Evolutionary conservation across 169 alveolate genomes (phyloP).

Genomic region (Cryptosporidium felis): DNA sequence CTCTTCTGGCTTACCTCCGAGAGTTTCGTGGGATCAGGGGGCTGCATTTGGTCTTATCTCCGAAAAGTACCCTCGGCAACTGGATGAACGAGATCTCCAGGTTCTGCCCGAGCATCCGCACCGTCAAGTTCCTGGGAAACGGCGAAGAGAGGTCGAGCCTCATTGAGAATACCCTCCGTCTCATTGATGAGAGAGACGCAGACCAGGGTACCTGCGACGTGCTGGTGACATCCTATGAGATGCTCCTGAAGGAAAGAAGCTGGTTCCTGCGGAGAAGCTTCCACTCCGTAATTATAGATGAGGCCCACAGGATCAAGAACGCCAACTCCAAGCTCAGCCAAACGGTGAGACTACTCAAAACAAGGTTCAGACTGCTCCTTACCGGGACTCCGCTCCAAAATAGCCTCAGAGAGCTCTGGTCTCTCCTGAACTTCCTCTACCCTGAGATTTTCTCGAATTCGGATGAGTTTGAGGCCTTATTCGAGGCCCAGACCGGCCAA

Average conservation of each 20-base stretch:
- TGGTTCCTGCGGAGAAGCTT: conserved; percentile 90
- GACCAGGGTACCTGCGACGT: conserved; percentile 88
- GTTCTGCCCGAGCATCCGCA: conserved; percentile 93
- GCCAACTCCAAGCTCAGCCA: conserved; percentile 93
- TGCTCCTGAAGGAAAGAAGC: conserved; percentile 91
- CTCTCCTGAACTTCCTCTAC: conserved; percentile 95
- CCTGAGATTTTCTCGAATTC: conserved; percentile 95
- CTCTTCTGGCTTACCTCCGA: conserved; percentile 91
- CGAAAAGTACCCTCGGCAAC: conserved; percentile 94
- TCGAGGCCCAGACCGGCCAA: conserved; percentile 77
- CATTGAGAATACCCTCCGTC: conserved; percentile 71
- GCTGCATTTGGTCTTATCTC: conserved; percentile 95
- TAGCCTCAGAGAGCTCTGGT: conserved; percentile 98
- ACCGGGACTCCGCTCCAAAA: conserved; percentile 99
- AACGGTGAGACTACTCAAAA: conserved; percentile 84
- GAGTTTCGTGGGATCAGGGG: conserved; percentile 91
- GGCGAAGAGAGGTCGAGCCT: conserved; percentile 88
- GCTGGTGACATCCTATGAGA: conserved; percentile 93
- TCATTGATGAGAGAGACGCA: conserved; percentile 17
- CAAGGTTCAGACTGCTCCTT: conserved; percentile 93
- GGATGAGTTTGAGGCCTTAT: conserved; percentile 96
- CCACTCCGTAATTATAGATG: conserved; percentile 97
- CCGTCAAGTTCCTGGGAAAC: conserved; percentile 94
- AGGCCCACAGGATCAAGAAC: conserved; percentile 98
- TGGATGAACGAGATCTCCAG: conserved; percentile 96